These are phyloP conservation scores for Alnus rubra DNA, from an alignment of 306 rosid species.

Conservation along the genomic window DNA sequence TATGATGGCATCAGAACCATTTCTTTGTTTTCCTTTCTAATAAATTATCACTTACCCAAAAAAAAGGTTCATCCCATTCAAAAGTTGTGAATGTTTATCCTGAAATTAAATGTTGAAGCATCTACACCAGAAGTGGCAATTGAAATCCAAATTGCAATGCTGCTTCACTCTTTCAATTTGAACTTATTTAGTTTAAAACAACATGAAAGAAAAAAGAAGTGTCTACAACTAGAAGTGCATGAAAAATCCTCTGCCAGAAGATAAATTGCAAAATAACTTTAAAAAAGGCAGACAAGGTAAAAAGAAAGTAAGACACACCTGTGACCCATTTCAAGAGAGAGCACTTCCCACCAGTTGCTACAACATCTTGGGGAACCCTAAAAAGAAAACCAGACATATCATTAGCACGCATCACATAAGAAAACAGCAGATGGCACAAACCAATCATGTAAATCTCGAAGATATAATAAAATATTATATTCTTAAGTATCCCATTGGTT, in stretches of 20 bases:
- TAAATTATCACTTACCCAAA: not conserved
- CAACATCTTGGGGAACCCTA: constrained; percentile 98
- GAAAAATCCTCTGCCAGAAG: not conserved
- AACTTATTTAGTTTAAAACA: not conserved
- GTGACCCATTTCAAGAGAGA: constrained; percentile 82
- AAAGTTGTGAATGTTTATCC: not conserved
- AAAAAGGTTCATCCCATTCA: not conserved
- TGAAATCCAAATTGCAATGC: not conserved
- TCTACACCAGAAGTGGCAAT: not conserved
- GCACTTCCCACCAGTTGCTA: constrained; percentile 94
- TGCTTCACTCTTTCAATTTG: not conserved
- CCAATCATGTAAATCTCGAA: not conserved
- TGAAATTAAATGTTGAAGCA: not conserved
- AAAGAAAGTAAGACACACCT: constrained; percentile 47
- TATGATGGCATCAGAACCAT: not conserved
- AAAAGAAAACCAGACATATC: constrained; percentile 4
- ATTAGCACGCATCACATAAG: constrained; percentile 17
- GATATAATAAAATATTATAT: not conserved
- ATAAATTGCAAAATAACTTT: not conserved
- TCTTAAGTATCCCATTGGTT: not conserved
- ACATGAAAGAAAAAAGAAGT: not conserved
- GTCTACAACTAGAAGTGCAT: not conserved
- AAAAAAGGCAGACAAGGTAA: not conserved
- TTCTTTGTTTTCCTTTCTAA: not conserved
- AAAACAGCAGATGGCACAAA: not conserved